A percentile compares a stretch with the other conserved stretches of the same genome.
Evolutionary conservation across 495 filamentous ascomycete genomes (phyloP).

Genomic region (Oidiodendron maius): DNA sequence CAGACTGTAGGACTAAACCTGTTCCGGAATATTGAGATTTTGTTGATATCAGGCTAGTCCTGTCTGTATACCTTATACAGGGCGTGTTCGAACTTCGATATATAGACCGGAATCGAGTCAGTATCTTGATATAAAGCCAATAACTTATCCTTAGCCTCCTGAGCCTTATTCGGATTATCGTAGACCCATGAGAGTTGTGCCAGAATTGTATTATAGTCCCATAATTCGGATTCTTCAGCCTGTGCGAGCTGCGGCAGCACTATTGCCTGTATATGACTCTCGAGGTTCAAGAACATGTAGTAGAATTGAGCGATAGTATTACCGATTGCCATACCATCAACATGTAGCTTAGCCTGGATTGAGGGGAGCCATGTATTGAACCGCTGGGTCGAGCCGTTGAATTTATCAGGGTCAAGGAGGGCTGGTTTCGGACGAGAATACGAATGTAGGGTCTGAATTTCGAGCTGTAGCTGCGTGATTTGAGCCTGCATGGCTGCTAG

Average conservation of each 20-base stretch:
- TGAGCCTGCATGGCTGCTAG: too few relatives aligned
- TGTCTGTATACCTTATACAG: background rate
- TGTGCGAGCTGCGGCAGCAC: background rate
- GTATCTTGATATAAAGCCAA: background rate
- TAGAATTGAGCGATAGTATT: too few relatives aligned
- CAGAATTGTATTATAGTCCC: too few relatives aligned
- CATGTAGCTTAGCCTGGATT: background rate
- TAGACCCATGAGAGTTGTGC: too few relatives aligned
- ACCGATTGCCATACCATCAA: background rate
- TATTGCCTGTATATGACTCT: too few relatives aligned
- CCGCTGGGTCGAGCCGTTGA: background rate
- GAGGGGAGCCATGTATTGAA: background rate
- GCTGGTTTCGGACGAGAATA: background rate
- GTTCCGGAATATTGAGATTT: background rate
- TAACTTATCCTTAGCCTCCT: too few relatives aligned
- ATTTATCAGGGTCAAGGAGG: background rate
- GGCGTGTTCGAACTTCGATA: background rate
- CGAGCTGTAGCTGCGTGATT: too few relatives aligned
- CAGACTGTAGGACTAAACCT: background rate
- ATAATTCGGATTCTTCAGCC: too few relatives aligned
- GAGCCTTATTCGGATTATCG: too few relatives aligned
- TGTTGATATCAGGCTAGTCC: background rate
- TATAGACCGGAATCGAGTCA: too few relatives aligned
- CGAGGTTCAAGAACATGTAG: too few relatives aligned
- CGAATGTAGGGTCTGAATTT: too few relatives aligned